Evolutionary conservation across 306 rosid species (phyloP).

Genomic region (Delonix regia): DNA sequence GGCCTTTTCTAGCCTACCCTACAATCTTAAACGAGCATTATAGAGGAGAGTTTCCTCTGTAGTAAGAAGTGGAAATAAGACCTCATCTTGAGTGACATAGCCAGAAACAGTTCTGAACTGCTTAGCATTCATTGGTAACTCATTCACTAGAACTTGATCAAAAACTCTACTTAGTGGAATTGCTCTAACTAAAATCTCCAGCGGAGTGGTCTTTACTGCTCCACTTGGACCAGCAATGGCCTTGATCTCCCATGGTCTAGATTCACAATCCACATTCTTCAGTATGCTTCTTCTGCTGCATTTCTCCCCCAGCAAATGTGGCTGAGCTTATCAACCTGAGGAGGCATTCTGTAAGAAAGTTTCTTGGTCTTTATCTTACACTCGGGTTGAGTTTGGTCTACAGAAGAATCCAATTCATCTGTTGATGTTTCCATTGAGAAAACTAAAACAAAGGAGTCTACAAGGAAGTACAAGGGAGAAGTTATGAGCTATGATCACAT

Average conservation of each 20-base stretch:
- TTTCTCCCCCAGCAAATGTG: constrained; percentile 28
- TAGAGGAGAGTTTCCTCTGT: constrained; percentile 52
- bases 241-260: constrained; percentile 46
- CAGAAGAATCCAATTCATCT: neutral
- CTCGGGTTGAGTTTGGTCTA: neutral
- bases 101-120: constrained; percentile 44
- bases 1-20: constrained; percentile 39
- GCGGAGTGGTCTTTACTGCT: constrained; percentile 53
- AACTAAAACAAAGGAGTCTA: constrained; percentile 15
- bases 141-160: constrained; percentile 49
- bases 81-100: constrained; percentile 52
- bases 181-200: constrained; percentile 52
- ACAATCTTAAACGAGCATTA: constrained; percentile 44
- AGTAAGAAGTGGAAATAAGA: constrained; percentile 51
- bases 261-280: constrained; percentile 53
- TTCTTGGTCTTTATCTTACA: constrained; percentile 40
- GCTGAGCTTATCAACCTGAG: constrained; percentile 9
- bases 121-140: constrained; percentile 43
- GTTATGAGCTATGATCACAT: neutral
- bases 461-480: neutral
- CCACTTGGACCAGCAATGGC: constrained; percentile 63
- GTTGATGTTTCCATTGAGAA: constrained; percentile 36
- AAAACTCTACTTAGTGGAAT: constrained; percentile 34
- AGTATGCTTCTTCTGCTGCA: constrained; percentile 7
- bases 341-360: constrained; percentile 40